Percentiles rank a stretch among this genome's conserved stretches.
Conservation (phyloP, 345 rosid genomes). For the Populus nigra region DNA sequence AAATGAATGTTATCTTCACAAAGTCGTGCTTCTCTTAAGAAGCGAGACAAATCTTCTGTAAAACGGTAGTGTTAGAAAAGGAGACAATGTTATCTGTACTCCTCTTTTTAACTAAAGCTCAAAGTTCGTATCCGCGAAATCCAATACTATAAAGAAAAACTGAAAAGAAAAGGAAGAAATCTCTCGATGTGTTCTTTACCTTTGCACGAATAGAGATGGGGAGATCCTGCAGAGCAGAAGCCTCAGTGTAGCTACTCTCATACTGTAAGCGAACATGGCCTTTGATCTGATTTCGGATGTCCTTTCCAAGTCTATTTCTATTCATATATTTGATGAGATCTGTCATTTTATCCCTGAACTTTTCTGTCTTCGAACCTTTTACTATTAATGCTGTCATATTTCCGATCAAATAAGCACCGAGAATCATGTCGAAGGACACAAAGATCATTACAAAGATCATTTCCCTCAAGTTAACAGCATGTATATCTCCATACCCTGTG, state of each 20-base stretch:
- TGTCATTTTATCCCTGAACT: conserved; percentile 87
- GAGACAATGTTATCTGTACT: neutral
- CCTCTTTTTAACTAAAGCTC: neutral
- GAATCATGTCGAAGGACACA: conserved; percentile 95
- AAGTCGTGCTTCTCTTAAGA: no score
- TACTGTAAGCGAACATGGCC: conserved; percentile 76
- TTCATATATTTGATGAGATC: conserved; percentile 85
- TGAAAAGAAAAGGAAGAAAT: neutral
- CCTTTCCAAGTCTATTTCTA: conserved; percentile 69
- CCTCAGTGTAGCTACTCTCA: conserved; percentile 79
- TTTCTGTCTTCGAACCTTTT: conserved; percentile 96
- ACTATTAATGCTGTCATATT: conserved; percentile 97
- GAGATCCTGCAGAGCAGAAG: conserved; percentile 73
- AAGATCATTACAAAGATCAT: conserved; percentile 91
- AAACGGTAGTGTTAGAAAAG: neutral
- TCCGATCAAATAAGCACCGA: conserved; percentile 93
- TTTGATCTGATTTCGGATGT: conserved; percentile 68
- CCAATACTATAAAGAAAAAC: neutral
- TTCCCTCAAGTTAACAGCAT: conserved; percentile 92
- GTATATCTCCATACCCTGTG: conserved; percentile 96
- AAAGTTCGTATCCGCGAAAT: neutral
- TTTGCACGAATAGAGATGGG: conserved; percentile 91
- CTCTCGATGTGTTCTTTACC: conserved; percentile 35
- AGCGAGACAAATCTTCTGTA: neutral
- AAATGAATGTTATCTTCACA: no score